Evolutionary conservation across 1,139 yeast species (phyloP).

Genomic region (Yamadazyma blattariae): DNA sequence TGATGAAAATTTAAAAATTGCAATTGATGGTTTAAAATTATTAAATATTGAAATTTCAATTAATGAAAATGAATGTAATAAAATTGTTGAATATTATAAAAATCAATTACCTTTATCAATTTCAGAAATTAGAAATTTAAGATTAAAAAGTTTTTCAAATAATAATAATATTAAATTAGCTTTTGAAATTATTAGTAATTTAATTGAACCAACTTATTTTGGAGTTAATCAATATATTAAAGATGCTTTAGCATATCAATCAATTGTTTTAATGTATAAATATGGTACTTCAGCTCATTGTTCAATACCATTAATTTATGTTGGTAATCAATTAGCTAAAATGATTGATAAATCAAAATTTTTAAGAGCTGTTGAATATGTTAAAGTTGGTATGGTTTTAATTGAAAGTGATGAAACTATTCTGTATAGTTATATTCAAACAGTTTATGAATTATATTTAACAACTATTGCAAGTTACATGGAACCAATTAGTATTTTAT

Average conservation of each 20-base stretch:
- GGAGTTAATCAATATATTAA: conserved; percentile 23
- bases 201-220: conserved; percentile 34
- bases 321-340: conserved; percentile 36
- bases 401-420: conserved; percentile 34
- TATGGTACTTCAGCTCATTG: conserved; percentile 27
- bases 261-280: conserved; percentile 21
- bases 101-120: conserved; percentile 40
- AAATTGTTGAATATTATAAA: conserved; percentile 20
- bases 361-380: conserved; percentile 26
- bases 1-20: conserved; percentile 36
- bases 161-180: conserved; percentile 30
- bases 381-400: conserved; percentile 36
- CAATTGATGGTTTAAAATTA: conserved; percentile 28
- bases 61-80: conserved; percentile 21
- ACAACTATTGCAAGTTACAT: conserved; percentile 41
- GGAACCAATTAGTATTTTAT: conserved; percentile 40
- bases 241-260: conserved; percentile 22
- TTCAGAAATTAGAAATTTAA: conserved; percentile 39
- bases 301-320: conserved; percentile 27
- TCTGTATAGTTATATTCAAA: conserved; percentile 35
- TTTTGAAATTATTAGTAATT: conserved; percentile 43
- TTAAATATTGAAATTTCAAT: conserved; percentile 27
- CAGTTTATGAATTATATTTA: conserved; percentile 44
- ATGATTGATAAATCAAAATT: conserved; percentile 29
- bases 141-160: conserved; percentile 20